phyloP scores from a whole-genome alignment of 306 rosid species.

The Cicer bijugum region DNA sequence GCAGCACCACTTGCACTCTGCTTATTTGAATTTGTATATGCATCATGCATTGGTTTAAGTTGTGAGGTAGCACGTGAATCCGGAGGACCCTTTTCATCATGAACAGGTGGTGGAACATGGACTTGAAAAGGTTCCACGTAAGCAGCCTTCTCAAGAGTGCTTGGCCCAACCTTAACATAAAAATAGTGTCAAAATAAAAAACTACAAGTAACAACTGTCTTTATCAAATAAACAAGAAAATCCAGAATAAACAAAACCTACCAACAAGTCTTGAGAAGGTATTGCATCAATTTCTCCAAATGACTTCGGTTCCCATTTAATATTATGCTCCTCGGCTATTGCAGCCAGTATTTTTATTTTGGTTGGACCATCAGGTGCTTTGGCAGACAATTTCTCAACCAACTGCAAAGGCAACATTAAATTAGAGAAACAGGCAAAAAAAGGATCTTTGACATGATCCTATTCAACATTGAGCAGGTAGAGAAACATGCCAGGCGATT shows the following conservation, averaged over 20 bases:
- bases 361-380: slow-evolving; percentile 89
- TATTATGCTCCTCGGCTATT: slow-evolving; percentile 88
- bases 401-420: slow-evolving; percentile 59
- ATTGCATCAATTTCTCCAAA: slow-evolving; percentile 64
- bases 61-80: slow-evolving; percentile 52
- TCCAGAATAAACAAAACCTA: slow-evolving; percentile 45
- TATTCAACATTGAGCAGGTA: slow-evolving; percentile 33
- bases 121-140: slow-evolving; percentile 61
- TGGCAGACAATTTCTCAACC: slow-evolving; percentile 89
- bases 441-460: slow-evolving; percentile 34
- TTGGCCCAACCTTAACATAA: slow-evolving; percentile 68
- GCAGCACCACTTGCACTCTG: slow-evolving; percentile 51
- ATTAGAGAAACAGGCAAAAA: slow-evolving; percentile 35
- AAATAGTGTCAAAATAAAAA: slow-evolving; percentile 35
- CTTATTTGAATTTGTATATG: slow-evolving; percentile 44
- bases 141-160: slow-evolving; percentile 55
- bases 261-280: slow-evolving; percentile 70
- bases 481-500: slow-evolving; percentile 78
- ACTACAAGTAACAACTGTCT: slow-evolving; percentile 24
- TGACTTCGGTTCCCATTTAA: slow-evolving; percentile 86
- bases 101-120: slow-evolving; percentile 55
- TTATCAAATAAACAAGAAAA: slow-evolving; percentile 35
- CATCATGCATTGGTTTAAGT: slow-evolving; percentile 48
- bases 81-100: slow-evolving; percentile 54
- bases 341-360: slow-evolving; percentile 75